phyloP scores from a whole-genome alignment of 1,284 basidiomycete species.

The Leccinum angustisporum region DNA sequence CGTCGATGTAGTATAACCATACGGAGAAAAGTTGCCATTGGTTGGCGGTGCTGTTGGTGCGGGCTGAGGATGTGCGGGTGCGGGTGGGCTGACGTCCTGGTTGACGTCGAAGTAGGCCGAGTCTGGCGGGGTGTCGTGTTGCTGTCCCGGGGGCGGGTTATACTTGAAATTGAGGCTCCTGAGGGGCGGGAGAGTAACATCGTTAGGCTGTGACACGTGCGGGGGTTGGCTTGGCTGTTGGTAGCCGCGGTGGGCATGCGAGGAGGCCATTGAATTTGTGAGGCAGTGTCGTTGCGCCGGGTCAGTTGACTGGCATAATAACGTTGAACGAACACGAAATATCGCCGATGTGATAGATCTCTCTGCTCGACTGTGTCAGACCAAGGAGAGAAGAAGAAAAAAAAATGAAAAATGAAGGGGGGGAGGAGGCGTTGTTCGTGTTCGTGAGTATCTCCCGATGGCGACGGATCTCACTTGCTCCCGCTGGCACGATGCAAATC shows the following conservation, averaged over 20 bases:
- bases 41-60: not conserved
- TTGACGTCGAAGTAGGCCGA: conserved; percentile 29
- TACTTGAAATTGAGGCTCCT: conserved; percentile 63
- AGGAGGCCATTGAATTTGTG: conserved; percentile 28
- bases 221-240: conserved; percentile 35
- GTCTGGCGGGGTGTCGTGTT: conserved; percentile 21
- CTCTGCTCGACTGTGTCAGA: not conserved
- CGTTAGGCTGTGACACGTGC: conserved; percentile 37
- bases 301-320: conserved; percentile 6
- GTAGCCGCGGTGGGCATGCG: conserved; percentile 34
- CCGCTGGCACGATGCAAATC: conserved; percentile 37
- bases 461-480: conserved; percentile 48
- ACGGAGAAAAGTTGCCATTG: not conserved
- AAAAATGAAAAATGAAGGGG: conserved; percentile 16
- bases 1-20: not conserved
- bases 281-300: conserved; percentile 9
- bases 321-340: conserved; percentile 23
- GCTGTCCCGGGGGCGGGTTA: conserved; percentile 31
- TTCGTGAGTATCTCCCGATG: conserved; percentile 50
- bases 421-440: not conserved
- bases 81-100: conserved; percentile 20
- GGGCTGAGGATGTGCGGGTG: not conserved
- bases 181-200: conserved; percentile 61
- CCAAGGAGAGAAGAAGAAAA: not conserved
- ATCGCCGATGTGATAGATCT: conserved; percentile 27